Percentiles rank a stretch among this genome's conserved stretches.
These are phyloP conservation scores for Trichoderma arundinaceum DNA, from an alignment of 2,329 filamentous ascomycete genomes.

Conservation along the genomic window DNA sequence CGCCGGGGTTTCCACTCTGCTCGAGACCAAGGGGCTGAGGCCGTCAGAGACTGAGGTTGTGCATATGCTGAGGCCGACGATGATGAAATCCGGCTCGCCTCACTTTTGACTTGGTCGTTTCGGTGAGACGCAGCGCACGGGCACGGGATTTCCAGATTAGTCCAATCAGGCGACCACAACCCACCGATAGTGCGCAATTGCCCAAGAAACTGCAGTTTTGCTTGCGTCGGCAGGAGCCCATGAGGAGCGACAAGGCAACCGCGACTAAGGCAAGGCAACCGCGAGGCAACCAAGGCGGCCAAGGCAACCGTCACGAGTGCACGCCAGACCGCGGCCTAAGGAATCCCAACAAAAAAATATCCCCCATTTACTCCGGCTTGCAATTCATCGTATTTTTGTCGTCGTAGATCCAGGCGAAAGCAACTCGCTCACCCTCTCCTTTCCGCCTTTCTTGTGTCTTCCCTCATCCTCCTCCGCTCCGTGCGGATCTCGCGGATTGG, in stretches of 20 bases:
- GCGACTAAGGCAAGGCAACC: constrained; percentile 25
- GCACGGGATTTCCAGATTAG: neutral
- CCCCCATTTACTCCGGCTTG: too few species aligned
- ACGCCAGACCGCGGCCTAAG: constrained; percentile 2
- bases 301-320: constrained; percentile 15
- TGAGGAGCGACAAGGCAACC: constrained; percentile 9
- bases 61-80: constrained; percentile 3
- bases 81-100: constrained; percentile 15
- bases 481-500: too few species aligned
- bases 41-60: neutral
- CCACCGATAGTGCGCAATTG: constrained; percentile 11
- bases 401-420: too few species aligned
- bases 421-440: too few species aligned
- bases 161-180: constrained; percentile 29
- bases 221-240: neutral
- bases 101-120: constrained; percentile 25
- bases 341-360: constrained; percentile 16
- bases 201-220: neutral
- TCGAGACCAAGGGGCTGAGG: neutral
- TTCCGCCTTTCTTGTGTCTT: too few species aligned
- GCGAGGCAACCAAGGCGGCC: constrained; percentile 4
- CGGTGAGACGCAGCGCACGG: constrained; percentile 27
- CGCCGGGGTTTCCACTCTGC: neutral
- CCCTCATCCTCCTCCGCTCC: too few species aligned
- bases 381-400: too few species aligned